A percentile compares a stretch with the other conserved stretches of the same genome.
Evolutionary conservation across 202 grass and related monocot species (phyloP).

Genomic region (Eragrostis tef): DNA sequence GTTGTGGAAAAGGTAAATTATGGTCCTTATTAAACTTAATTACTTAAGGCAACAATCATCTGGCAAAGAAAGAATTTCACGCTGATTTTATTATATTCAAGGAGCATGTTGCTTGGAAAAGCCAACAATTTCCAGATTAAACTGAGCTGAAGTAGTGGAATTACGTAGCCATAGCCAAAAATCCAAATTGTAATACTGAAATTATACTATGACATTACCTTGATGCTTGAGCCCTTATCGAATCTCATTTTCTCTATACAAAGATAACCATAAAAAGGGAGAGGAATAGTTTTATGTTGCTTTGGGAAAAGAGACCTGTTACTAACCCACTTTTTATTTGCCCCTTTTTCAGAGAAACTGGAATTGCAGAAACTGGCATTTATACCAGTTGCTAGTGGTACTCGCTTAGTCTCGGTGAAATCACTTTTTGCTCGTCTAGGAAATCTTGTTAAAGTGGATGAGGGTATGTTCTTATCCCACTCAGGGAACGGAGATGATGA

Average conservation of each 20-base stretch:
- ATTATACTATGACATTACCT: slow-evolving; percentile 19
- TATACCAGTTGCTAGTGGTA: slow-evolving; percentile 95
- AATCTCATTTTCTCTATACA: slow-evolving; percentile 7
- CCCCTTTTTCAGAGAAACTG: slow-evolving; percentile 31
- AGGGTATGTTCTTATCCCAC: slow-evolving; percentile 95
- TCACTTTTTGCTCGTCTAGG: slow-evolving; percentile 90
- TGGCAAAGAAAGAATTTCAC: background rate
- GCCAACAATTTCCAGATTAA: background rate
- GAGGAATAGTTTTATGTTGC: slow-evolving; percentile 28
- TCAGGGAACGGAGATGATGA: slow-evolving; percentile 70
- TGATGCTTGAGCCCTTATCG: slow-evolving; percentile 7
- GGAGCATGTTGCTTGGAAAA: background rate
- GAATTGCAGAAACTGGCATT: slow-evolving; percentile 85
- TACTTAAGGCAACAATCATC: background rate
- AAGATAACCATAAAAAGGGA: slow-evolving; percentile 12
- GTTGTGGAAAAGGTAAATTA: background rate
- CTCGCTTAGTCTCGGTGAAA: slow-evolving; percentile 79
- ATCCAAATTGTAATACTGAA: slow-evolving; percentile 14
- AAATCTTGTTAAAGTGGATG: slow-evolving; percentile 93
- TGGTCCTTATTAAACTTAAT: background rate
- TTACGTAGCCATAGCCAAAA: slow-evolving; percentile 15
- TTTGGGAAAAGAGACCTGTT: slow-evolving; percentile 4
- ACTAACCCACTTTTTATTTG: slow-evolving; percentile 40
- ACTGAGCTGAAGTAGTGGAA: slow-evolving; percentile 6
- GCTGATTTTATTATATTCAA: background rate